Base-by-base conservation (phyloP, 768 basidiomycete genomes). In the Terana coerulea region DNA sequence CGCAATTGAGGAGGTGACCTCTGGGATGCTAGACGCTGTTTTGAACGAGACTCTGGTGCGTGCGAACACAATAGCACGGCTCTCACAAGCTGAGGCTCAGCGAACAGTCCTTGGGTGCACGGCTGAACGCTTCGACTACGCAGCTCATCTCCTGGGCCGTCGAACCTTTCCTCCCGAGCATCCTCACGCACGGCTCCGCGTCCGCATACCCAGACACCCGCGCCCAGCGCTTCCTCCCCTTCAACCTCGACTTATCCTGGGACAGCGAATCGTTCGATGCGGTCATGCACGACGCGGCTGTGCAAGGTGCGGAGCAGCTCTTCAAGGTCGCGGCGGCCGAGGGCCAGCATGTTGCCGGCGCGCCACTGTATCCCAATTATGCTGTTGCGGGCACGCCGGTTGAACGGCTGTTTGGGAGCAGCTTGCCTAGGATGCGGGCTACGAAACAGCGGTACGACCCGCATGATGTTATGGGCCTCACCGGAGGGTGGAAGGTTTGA, bases 401-500 rank as follows among this genome's bases (percentile, higher is more conserved):
- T 19, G 64, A 72, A 46, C 52, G 62, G 9, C 67, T 88, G 24
- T 85, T 80, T 55, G 82, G 80, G 2, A 55, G 37, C 2, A 79
- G 83, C 51, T 41, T 86, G 3, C 60, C 61, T 11, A 62, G 42
- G 46, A 57, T 85, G 52, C 53, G 61, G 49, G 53, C 47, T 10
- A 62, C 84, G 14, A 80, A 77, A 59, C 59, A 53, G 50, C 48
- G 41, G 19, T 70, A 79, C 47, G 85, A 88, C 62, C 84, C 84
- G 0, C 44, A 66, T 8, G 72, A 79, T 58, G 72, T 85, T 33
- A 87, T 88, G 83, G 75, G 73, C 12, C 74, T 84, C 15, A 73
- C 84, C 15, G 84, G 84, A 5, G 85, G 84, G 6, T 85, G 75
- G 64, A 85, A 83, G 65, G 49, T 65, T 31, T 58, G 42, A n/a